Conservation (phyloP, 371 early-diverging fungal genomes). For the Mortierella sp. region DNA sequence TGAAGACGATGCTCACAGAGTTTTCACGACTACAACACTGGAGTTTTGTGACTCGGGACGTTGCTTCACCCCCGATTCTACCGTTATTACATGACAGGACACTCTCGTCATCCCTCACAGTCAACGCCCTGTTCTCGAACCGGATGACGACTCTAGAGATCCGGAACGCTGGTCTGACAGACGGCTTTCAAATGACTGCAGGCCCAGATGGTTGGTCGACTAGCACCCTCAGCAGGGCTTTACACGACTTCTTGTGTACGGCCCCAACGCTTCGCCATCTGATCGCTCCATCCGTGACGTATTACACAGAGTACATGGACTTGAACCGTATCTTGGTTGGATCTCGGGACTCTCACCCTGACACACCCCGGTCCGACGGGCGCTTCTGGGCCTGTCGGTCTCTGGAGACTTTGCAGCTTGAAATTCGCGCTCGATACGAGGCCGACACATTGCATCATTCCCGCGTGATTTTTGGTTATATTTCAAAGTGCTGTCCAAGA, state of each 20-base stretch:
- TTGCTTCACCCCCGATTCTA: background rate
- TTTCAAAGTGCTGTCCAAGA: slow-evolving; percentile 12
- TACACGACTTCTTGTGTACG: slow-evolving; percentile 27
- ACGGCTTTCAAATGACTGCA: background rate
- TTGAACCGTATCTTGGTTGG: slow-evolving; percentile 20
- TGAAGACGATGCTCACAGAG: slow-evolving; percentile 4
- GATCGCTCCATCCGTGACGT: slow-evolving; percentile 18
- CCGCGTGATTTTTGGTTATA: slow-evolving; percentile 28
- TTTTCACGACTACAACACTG: slow-evolving; percentile 12
- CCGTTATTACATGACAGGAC: slow-evolving; percentile 6
- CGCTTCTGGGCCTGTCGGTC: slow-evolving; percentile 24
- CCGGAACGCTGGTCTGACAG: slow-evolving; percentile 1
- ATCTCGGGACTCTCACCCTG: slow-evolving; percentile 13
- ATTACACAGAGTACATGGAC: slow-evolving; percentile 35
- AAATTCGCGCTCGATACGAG: slow-evolving; percentile 13
- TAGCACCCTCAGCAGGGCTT: slow-evolving; percentile 10
- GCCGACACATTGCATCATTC: slow-evolving; percentile 17
- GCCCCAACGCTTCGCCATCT: slow-evolving; percentile 21
- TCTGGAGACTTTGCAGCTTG: slow-evolving; percentile 13
- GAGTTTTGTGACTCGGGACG: slow-evolving; percentile 21
- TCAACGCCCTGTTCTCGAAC: background rate
- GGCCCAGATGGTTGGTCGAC: slow-evolving; percentile 12
- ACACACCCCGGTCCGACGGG: slow-evolving; percentile 23
- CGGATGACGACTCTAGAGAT: slow-evolving; percentile 23
- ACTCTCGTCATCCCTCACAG: background rate